Evolutionary conservation across 2,329 filamentous ascomycete genomes (phyloP), one percentile per base, ranked within the genome.

Genomic region (Cadophora gregata): DNA sequence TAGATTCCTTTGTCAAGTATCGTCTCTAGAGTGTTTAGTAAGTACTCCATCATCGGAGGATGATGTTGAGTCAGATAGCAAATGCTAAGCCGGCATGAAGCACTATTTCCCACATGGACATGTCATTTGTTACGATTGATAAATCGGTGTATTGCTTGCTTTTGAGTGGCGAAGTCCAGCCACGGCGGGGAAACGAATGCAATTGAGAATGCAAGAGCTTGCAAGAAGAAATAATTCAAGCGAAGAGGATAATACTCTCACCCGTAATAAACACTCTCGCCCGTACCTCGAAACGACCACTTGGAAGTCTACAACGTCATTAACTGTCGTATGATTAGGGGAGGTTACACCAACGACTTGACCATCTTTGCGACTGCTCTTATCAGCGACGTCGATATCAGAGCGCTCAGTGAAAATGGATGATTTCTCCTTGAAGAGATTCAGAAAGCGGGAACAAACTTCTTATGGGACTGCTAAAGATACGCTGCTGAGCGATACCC

Each of bases 331-430:
- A 58, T 33, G 31, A 58, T 27, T 8, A 58, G 55, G 55, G 27
- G 31, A 58, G n/a, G 55, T 58, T 21, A 58, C 55, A 58, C 33
- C 19, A 58, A 53, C 27, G 6, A 16, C 21, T 33, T n/a, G 33
- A 12, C 12, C n/a, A 25, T 58, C 55, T 42, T 7, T 38, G 14
- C 21, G 14, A 25, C 4, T 25, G 33, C 42, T 25, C n/a, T 42
- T n/a, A 12, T 58, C 21, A 36, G 21, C 31, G 33, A 7, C 55
- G 21, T 38, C 24, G 5, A 16, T 16, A 27, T 9, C 51, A 56
- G 51, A 56, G 29, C 51, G 29, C 29, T 58, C 55, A 31, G 25
- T 42, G 19, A 31, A 25, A 12, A 12, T 38, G 31, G 24, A 31
- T 31, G 5, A 24, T 21, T 38, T 36, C 29, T 24, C 12, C 19